Base-by-base conservation (phyloP, 2,329 filamentous ascomycete genomes). In the Ceratocystis cacaofunesta region DNA sequence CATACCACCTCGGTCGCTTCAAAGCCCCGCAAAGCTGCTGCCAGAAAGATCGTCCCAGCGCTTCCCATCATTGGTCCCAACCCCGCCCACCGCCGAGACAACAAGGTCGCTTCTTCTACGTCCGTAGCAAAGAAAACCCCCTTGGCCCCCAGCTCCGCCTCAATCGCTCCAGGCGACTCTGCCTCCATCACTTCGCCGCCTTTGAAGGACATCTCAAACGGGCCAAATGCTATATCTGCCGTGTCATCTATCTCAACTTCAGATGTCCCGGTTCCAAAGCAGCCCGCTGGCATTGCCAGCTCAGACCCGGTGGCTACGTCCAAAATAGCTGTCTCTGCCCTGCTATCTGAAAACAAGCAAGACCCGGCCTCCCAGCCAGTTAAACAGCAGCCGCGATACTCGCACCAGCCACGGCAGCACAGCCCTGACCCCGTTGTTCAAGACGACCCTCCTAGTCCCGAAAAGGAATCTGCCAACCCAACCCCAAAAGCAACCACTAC, bases 41-140 rank as follows among this genome's bases (percentile, higher is more conserved):
- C 41, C 28, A 43, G 43, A 36, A 43, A 48, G 36, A 65, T 65
- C 25, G 43, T 65, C 36, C 63, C 63, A 12, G 63, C 63, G 25
- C 44, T 65, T 41, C 63, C 63, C 41, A 50, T 65, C 5, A 43
- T 65, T 30, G 55, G 63, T 7, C 63, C 63, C 44, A 61, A 55
- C 30, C 55, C 25, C 28, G 19, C 19, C 55, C 61, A 62, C 43
- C 55, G 55, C 17, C 57, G 63, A 28, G 32, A 52, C 48, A 65
- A 61, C 36, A 61, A 44, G 28, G 36, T 44, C 17, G 55, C 41
- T 10, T 32, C 43, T 44, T 28, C 46, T 30, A 36, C 62, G 19
- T 55, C 63, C 15, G 4, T 61, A 8, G 32, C 25, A 10, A 30
- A 43, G 32, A 60, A 43, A 28, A 12, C 55, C n/a, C 55, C 55